Evolutionary conservation across 75 land plant species (phyloP).

Genomic region (Selaginella moellendorffii): DNA sequence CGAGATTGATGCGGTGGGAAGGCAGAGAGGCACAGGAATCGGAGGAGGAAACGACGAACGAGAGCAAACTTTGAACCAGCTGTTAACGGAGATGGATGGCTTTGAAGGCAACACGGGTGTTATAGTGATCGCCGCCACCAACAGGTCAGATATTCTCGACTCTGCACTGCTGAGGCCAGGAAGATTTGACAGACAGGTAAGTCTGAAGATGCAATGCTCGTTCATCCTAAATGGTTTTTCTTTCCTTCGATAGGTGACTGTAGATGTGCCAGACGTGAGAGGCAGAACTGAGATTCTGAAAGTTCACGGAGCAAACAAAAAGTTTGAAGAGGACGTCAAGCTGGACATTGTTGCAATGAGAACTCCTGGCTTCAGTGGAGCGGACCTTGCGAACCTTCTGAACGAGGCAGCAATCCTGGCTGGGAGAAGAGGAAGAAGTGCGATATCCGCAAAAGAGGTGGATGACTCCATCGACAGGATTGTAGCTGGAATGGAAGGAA

Average conservation of each 20-base stretch:
- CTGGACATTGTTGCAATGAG: slow-evolving; percentile 94
- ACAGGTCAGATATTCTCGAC: slow-evolving; percentile 96
- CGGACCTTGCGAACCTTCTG: slow-evolving; percentile 90
- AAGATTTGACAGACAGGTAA: slow-evolving; percentile 95
- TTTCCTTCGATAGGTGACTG: slow-evolving; percentile 49
- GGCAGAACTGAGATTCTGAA: slow-evolving; percentile 94
- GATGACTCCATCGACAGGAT: slow-evolving; percentile 98
- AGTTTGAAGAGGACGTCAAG: slow-evolving; percentile 77
- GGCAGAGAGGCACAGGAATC: slow-evolving; percentile 94
- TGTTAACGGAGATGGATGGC: slow-evolving; percentile 98
- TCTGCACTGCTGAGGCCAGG: slow-evolving; percentile 92
- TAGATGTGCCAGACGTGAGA: slow-evolving; percentile 87
- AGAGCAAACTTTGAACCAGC: slow-evolving; percentile 93
- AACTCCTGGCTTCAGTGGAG: slow-evolving; percentile 96
- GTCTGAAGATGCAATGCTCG: background rate
- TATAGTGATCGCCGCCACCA: slow-evolving; percentile 93
- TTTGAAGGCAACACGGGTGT: slow-evolving; percentile 97
- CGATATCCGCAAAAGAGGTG: slow-evolving; percentile 82
- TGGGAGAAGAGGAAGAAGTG: slow-evolving; percentile 78
- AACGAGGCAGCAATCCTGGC: slow-evolving; percentile 98
- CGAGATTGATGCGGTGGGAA: slow-evolving; percentile 98
- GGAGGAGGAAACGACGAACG: slow-evolving; percentile 98
- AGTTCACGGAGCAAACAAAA: slow-evolving; percentile 84
- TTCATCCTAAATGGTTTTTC: background rate
- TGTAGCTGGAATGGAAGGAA: slow-evolving; percentile 99